Evolutionary conservation across 192 early-diverging fungal genomes (phyloP).

Genomic region (Gigaspora rosea): DNA sequence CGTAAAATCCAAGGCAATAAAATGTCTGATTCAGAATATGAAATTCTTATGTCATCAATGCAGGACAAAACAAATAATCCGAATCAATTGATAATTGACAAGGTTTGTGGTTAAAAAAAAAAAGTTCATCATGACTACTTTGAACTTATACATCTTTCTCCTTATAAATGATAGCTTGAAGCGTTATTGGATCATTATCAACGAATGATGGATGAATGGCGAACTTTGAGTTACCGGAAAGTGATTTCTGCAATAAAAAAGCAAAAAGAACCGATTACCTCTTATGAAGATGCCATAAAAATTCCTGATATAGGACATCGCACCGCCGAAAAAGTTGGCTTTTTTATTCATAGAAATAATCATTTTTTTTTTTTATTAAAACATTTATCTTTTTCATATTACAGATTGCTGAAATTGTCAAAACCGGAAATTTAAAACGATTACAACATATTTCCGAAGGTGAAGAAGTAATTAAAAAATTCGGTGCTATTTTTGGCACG

Average conservation of each 20-base stretch:
- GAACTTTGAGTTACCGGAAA: conserved; percentile 5
- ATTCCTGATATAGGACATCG: neutral
- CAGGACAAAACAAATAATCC: neutral
- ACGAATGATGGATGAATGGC: conserved; percentile 20
- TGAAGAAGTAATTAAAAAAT: conserved; percentile 4
- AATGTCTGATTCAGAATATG: neutral
- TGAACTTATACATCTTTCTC: neutral
- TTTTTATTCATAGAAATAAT: neutral
- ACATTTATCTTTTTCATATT: neutral
- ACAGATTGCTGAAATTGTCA: conserved; percentile 3
- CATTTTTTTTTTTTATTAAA: neutral
- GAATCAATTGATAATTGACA: neutral
- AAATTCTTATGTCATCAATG: neutral
- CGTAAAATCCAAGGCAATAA: neutral
- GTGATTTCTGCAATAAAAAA: conserved; percentile 5
- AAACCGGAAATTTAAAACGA: conserved; percentile 13
- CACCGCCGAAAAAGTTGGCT: neutral
- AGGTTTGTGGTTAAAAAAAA: neutral
- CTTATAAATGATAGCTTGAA: conserved; percentile 2
- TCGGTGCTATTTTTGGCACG: neutral
- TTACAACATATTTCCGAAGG: neutral
- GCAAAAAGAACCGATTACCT: neutral
- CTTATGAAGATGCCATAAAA: conserved; percentile 10
- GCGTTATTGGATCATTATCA: conserved; percentile 9
- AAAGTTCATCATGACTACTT: neutral